These are phyloP conservation scores for Trichodelitschia bisporula DNA, from an alignment of 495 filamentous ascomycete species.

Conservation along the genomic window DNA sequence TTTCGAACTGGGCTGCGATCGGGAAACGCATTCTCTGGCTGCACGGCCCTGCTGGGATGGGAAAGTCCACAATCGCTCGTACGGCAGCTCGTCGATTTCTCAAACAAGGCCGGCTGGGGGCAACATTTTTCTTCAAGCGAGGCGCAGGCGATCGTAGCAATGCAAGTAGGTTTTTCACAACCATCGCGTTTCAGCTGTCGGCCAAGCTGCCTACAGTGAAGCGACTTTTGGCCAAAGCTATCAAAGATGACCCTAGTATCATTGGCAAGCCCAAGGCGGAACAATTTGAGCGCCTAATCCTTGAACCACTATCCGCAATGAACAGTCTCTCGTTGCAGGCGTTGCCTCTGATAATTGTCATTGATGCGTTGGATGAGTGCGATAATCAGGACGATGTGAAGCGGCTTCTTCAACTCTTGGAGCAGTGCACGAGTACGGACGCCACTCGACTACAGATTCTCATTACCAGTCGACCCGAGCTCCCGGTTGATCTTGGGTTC, in stretches of 20 bases:
- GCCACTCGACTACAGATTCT: conserved; percentile 10
- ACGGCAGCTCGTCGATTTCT: background rate
- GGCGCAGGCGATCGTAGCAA: conserved; percentile 5
- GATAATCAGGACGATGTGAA: conserved; percentile 8
- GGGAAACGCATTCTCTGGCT: conserved; percentile 5
- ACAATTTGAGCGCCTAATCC: conserved; percentile 3
- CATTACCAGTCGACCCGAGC: conserved; percentile 16
- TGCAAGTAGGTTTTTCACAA: conserved; percentile 9
- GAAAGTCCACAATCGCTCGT: background rate
- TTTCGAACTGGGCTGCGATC: conserved; percentile 5
- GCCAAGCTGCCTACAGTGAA: conserved; percentile 1
- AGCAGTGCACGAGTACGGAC: conserved; percentile 5
- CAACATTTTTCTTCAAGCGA: conserved; percentile 13
- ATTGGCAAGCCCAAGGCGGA: conserved; percentile 3
- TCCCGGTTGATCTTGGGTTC: conserved; percentile 10
- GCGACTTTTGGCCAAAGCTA: conserved; percentile 1
- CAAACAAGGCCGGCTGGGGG: conserved; percentile 5
- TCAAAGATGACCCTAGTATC: conserved; percentile 3
- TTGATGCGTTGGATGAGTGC: conserved; percentile 17
- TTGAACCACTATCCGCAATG: conserved; percentile 3
- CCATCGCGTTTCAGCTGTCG: conserved; percentile 6
- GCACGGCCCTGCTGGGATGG: background rate
- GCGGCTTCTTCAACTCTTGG: conserved; percentile 11
- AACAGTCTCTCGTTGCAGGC: background rate
- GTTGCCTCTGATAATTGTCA: conserved; percentile 7